Evolutionary conservation across 169 alveolate genomes (phyloP).

Genomic region (Eimeria tenella): DNA sequence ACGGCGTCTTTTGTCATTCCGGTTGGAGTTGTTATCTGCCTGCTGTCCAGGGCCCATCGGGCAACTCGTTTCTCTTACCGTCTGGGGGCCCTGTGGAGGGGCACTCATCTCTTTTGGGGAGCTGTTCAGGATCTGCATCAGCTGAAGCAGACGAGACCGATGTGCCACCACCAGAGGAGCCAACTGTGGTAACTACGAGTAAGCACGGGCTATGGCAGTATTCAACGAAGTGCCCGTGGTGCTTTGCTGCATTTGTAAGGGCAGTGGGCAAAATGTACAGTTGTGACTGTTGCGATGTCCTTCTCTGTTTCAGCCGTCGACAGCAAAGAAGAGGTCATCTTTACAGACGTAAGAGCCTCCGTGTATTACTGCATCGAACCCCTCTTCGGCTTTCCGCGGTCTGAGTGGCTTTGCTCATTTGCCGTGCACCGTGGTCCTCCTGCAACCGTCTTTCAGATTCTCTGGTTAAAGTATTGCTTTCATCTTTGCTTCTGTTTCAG

Average conservation of each 20-base stretch:
- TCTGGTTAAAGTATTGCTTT: background rate
- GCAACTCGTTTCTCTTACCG: constrained; percentile 58
- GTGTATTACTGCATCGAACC: background rate
- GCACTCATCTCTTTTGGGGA: constrained; percentile 35
- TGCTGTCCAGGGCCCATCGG: constrained; percentile 47
- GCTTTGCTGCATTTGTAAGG: too few relatives aligned
- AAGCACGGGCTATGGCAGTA: background rate
- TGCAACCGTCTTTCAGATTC: background rate
- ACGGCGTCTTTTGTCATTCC: background rate
- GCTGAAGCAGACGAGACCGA: constrained; percentile 57
- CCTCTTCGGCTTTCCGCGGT: background rate
- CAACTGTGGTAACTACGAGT: constrained; percentile 62
- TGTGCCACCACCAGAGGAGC: constrained; percentile 62
- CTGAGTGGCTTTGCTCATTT: background rate
- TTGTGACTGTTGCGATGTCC: background rate
- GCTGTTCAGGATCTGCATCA: background rate
- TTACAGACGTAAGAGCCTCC: constrained; percentile 65
- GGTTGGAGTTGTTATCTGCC: background rate
- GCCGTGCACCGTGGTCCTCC: too few relatives aligned
- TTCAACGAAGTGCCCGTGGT: background rate
- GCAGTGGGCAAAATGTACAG: background rate
- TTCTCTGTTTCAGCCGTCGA: constrained; percentile 48
- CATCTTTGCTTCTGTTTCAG: background rate
- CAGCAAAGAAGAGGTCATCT: constrained; percentile 66
- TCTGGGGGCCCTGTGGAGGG: constrained; percentile 38